These are phyloP conservation scores for Penicillium sp. DNA, from an alignment of 2,329 filamentous ascomycete species.

Conservation along the genomic window DNA sequence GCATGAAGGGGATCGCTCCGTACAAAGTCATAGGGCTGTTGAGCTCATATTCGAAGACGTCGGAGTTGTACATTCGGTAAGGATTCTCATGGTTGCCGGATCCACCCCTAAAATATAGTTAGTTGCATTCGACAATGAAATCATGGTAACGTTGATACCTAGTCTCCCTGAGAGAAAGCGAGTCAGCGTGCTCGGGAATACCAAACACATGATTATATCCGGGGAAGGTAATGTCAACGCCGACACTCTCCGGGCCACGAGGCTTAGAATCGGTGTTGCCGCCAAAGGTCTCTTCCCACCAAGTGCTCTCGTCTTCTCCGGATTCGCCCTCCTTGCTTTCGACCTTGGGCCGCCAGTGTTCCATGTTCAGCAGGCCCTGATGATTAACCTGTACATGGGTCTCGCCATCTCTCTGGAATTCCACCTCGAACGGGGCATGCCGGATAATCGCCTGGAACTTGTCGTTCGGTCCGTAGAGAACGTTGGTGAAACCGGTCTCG, in stretches of 20 bases:
- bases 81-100: conserved; percentile 82
- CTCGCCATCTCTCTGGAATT: conserved; percentile 79
- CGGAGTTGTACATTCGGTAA: conserved; percentile 91
- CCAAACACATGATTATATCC: conserved; percentile 92
- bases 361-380: conserved; percentile 84
- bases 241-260: conserved; percentile 88
- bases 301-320: conserved; percentile 69
- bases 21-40: conserved; percentile 99
- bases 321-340: conserved; percentile 60
- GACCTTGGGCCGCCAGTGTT: conserved; percentile 90
- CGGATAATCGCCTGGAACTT: conserved; percentile 80
- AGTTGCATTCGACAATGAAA: conserved; percentile 10
- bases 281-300: conserved; percentile 97
- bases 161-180: conserved; percentile 84
- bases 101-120: conserved; percentile 58
- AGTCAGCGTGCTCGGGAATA: conserved; percentile 88
- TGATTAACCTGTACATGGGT: conserved; percentile 87
- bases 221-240: conserved; percentile 85
- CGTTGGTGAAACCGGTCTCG: conserved; percentile 64
- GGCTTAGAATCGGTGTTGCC: conserved; percentile 95
- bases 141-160: conserved; percentile 46
- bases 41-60: conserved; percentile 96
- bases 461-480: conserved; percentile 74
- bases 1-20: conserved; percentile 96
- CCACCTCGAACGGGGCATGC: conserved; percentile 77